Evolutionary conservation across 2,329 filamentous ascomycete genomes (phyloP).

Genomic region (Colletotrichum coccodes): DNA sequence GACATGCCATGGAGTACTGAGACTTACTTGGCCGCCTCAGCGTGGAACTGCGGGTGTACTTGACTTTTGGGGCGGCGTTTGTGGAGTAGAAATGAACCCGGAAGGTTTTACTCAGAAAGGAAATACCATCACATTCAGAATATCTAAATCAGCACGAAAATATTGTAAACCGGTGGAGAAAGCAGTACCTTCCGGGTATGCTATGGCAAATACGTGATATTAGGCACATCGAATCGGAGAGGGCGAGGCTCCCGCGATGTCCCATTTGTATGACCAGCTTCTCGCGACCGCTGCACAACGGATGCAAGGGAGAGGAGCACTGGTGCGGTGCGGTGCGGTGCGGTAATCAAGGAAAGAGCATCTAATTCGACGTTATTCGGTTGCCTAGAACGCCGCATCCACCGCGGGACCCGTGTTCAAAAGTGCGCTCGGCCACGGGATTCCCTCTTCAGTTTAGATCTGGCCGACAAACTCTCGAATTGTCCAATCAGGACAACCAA

Average conservation of each 20-base stretch:
- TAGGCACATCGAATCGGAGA: not conserved
- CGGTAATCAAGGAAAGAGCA: not conserved
- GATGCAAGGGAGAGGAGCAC: not conserved
- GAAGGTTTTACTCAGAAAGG: not conserved
- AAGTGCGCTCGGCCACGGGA: not conserved
- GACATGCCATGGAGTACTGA: slow-evolving; percentile 64
- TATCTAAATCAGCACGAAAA: not conserved
- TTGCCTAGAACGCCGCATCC: slow-evolving; percentile 13
- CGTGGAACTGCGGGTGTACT: not conserved
- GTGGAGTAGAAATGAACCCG: slow-evolving; percentile 10
- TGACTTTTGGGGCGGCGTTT: slow-evolving; percentile 9
- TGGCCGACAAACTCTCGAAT: not conserved
- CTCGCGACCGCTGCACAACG: not conserved
- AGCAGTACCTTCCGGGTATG: not conserved
- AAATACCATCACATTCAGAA: not conserved
- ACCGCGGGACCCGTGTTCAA: not conserved
- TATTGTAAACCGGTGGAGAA: no score
- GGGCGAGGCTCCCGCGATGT: not conserved
- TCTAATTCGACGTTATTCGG: slow-evolving; percentile 14
- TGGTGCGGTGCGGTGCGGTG: slow-evolving; percentile 5
- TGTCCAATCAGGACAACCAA: not conserved
- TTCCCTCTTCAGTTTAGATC: not conserved
- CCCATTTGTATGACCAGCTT: not conserved
- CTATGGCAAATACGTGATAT: no score
- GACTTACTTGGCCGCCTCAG: slow-evolving; percentile 1